A percentile compares a stretch with the other conserved stretches of the same genome.
These are phyloP conservation scores for Lippia alba DNA, from an alignment of 305 asterid species.

Conservation along the genomic window DNA sequence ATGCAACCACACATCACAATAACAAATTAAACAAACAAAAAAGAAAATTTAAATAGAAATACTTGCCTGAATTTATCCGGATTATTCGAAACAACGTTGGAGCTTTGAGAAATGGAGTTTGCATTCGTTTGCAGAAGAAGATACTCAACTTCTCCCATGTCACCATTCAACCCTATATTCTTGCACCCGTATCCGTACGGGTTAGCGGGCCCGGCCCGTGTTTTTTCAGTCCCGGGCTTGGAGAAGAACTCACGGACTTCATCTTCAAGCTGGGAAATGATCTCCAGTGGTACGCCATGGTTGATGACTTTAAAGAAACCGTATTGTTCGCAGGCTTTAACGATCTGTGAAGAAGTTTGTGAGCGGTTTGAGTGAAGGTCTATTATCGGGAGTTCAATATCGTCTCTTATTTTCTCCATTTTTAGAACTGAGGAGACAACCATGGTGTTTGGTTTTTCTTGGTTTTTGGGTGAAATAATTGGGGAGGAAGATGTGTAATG, in stretches of 20 bases:
- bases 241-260: conserved; percentile 58
- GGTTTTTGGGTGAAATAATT: conserved; percentile 6
- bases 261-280: conserved; percentile 57
- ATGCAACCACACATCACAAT: neutral
- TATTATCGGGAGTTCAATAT: conserved; percentile 60
- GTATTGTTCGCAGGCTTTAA: conserved; percentile 67
- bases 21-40: too few species aligned
- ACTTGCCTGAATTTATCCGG: conserved; percentile 63
- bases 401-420: conserved; percentile 52
- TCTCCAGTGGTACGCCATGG: conserved; percentile 63
- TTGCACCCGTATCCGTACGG: conserved; percentile 76
- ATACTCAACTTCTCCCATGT: conserved; percentile 73
- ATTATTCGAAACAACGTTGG: conserved; percentile 36
- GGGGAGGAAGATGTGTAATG: conserved; percentile 9
- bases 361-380: conserved; percentile 51
- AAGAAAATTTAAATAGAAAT: neutral
- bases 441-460: conserved; percentile 24
- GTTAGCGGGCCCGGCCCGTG: conserved; percentile 60
- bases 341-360: conserved; percentile 48
- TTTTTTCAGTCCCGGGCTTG: conserved; percentile 54
- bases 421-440: conserved; percentile 41
- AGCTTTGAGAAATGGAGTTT: conserved; percentile 33
- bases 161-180: conserved; percentile 76
- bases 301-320: conserved; percentile 84
- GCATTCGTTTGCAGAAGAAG: conserved; percentile 63